Base-by-base conservation (phyloP, 1,284 basidiomycete genomes). In the Psilocybe mexicana region DNA sequence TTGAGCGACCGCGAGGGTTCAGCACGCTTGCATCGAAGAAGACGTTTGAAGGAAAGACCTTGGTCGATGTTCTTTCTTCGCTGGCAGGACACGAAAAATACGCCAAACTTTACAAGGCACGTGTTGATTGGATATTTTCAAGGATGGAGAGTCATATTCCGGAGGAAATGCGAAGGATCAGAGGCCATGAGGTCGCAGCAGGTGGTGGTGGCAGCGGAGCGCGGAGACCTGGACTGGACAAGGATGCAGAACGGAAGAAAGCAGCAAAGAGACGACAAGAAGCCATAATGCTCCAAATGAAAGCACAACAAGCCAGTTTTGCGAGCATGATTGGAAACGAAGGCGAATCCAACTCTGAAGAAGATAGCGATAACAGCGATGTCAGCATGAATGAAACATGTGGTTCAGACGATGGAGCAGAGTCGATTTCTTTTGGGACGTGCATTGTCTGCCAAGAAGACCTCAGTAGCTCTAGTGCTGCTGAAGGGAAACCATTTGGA, bases 381-480 rank as follows among this genome's bases (percentile, higher is more conserved):
- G 79, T 81, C 63, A 79, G 57, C n/a, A 66, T 68, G 66, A 69
- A 72, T 38, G 73, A 73, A 25, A 73, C 71, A 0, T 78, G 79
- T 24, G 76, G 79, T 33, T 80, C 84, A 5, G 84, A 82, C 10
- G 80, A 82, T 64, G 79, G 64, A 10, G 80, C 81, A 23, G 78
- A 81, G 38, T 70, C 80, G n/a, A 71, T 82, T 14, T 86, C 86
- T 25, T 89, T 89, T 62, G 97, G 96, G 1, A 91, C 89, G 26
- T 99, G 97, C 72, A 99, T 99, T 63, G 93, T 99, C 6, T 99
- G 97, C 67, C 97, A 99, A 72, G 97, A 99, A 71, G 91, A 94
- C 60, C 84, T 98, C 49, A 91, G 87, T 59, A 65, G 60, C 40
- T 50, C 61, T 4, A 64, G 62, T 46, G 58, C 57, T n/a, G 74